Evolutionary conservation across 1,139 yeast genomes (phyloP).

Genomic region (Wickerhamiella pararugosa): DNA sequence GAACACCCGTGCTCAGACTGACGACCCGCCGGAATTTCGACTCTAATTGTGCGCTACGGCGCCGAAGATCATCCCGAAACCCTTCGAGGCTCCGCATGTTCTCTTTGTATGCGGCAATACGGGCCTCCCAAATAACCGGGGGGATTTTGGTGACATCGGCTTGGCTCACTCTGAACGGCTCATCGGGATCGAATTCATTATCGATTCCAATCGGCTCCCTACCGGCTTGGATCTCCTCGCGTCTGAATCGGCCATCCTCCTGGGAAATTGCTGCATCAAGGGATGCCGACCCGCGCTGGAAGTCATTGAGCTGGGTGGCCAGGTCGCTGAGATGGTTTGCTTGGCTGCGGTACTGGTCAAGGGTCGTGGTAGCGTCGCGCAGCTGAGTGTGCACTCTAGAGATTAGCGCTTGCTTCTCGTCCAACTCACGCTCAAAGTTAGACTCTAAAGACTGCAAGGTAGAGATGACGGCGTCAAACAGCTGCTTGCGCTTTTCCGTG

Average conservation of each 20-base stretch:
- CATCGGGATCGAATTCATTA: slow-evolving; percentile 66
- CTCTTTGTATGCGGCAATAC: slow-evolving; percentile 64
- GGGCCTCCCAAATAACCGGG: slow-evolving; percentile 42
- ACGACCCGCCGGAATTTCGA: slow-evolving; percentile 79
- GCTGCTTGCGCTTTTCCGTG: slow-evolving; percentile 28
- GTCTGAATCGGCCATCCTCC: slow-evolving; percentile 38
- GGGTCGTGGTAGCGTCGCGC: slow-evolving; percentile 32
- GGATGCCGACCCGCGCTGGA: slow-evolving; percentile 38
- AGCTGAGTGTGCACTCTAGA: slow-evolving; percentile 34
- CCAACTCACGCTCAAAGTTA: slow-evolving; percentile 36
- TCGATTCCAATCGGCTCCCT: slow-evolving; percentile 24
- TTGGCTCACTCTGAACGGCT: slow-evolving; percentile 52
- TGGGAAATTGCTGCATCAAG: slow-evolving; percentile 42
- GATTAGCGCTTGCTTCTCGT: slow-evolving; percentile 32
- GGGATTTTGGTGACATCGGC: slow-evolving; percentile 10
- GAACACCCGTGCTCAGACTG: slow-evolving; percentile 80
- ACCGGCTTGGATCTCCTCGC: slow-evolving; percentile 20
- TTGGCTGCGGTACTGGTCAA: slow-evolving; percentile 33
- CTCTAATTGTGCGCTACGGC: slow-evolving; percentile 51
- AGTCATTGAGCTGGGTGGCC: slow-evolving; percentile 30
- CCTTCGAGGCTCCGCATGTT: slow-evolving; percentile 41
- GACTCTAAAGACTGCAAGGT: slow-evolving; percentile 29
- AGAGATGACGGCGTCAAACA: slow-evolving; percentile 31
- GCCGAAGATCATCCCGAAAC: slow-evolving; percentile 34
- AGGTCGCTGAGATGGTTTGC: slow-evolving; percentile 31